Evolutionary conservation across 1,139 yeast species (phyloP), one percentile per base, ranked within the genome.

Genomic region (Suhomyces yuchorum): DNA sequence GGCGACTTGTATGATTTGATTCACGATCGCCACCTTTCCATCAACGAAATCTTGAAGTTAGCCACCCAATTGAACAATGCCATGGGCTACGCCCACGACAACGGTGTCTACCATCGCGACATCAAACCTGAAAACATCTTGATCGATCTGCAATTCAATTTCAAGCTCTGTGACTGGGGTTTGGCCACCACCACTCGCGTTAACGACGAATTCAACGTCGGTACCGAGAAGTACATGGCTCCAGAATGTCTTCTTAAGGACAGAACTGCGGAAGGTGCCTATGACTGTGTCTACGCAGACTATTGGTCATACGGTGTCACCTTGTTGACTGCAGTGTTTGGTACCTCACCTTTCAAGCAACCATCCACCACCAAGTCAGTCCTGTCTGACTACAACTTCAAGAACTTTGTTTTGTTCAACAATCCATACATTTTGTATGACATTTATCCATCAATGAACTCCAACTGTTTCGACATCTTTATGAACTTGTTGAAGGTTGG

Each of bases 131-230:
- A 80, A 56, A 80, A 80, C 53, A 70, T 80, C 44, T 65, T 80
- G 49, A 65, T 79, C 48, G 67, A 66, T 47, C 62, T 60, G 44
- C 56, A 65, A 47, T 77, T 75, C 40, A 59, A 68, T 46, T 70
- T 77, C 49, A 79, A 79, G 63, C 60, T 80, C 46, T 78, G 83
- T 59, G 84, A 80, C 62, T 80, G 83, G 83, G 84, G 84, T 4
- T 69, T 80, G 51, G 72, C 82, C 24, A 77, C 83, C 1, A 62
- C 63, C 43, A 54, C 55, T 17, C 54, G 70, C 39, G 57, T 60
- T 42, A 73, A 68, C 52, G 55, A 61, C 35, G 82, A 78, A 50
- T 78, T 75, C 57, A 72, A 75, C 54, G 80, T 80, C 38, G 84
- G 84, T 35, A 78, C 83, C 7, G 83, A 79, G 54, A 78, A 77